Base-by-base conservation (phyloP, 2,329 filamentous ascomycete genomes). In the Hypoxylon sp. region DNA sequence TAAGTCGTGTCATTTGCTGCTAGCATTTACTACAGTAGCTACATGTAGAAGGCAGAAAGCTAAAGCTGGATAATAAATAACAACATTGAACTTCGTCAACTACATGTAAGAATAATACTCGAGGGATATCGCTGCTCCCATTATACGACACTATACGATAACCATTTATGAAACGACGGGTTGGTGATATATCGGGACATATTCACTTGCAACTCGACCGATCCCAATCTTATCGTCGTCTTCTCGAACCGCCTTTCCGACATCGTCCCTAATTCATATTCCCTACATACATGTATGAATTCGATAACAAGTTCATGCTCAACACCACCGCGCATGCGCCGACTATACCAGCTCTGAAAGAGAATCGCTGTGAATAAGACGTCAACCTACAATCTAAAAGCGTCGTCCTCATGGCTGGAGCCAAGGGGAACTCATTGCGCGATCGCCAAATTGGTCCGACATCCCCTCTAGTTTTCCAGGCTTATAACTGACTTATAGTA, bases 381-480 rank as follows among this genome's bases (percentile, higher is more conserved):
- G 32, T 17, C 6, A 30, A n/a, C 19, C 10, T 17, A 30, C 11
- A 51, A 23, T 21, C 32, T 9, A 19, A 55, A 28, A 50, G 2
- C 13, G 59, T 34, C 57, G 57, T 50, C 65, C 70, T 61, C 63
- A 77, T 77, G 75, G 73, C 75, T 50, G 64, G 53, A 49, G 32
- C 66, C 43, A 73, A 73, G 62, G 74, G 71, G 11, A 55, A 70
- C 32, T 75, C 76, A 36, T 55, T 76, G 50, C 74, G 76, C 69
- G 76, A 78, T 74, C 75, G 76, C 52, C 76, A 78, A 68, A 77
- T 78, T 64, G 73, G 75, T 76, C 56, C 66, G 73, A 50, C 32
- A 32, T 55, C 60, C 51, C 41, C 17, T 45, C 28, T 45, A 46
- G 5, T 30, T 60, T 30, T 36, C 1, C 19, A n/a, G n/a, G 45